phyloP scores from a whole-genome alignment of 1,284 basidiomycete genomes.

The Cryptococcus deneoformans region DNA sequence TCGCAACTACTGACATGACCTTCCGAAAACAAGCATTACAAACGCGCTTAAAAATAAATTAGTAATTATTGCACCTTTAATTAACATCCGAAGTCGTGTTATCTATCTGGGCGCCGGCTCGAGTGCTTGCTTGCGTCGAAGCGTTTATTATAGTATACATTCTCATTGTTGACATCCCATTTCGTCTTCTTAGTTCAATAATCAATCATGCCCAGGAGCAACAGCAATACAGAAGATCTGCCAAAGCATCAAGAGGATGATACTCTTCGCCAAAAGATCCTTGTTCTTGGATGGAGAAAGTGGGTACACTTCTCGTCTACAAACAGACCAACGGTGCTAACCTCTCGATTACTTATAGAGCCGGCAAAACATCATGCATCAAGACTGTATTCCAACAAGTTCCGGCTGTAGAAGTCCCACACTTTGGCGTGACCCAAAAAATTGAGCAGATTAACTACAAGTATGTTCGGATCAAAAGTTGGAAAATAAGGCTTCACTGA shows the following conservation, averaged over 20 bases:
- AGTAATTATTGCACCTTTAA: too few species aligned
- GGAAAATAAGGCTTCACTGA: neutral
- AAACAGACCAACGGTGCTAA: slow-evolving; percentile 1
- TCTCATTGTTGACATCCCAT: neutral
- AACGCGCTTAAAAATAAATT: too few species aligned
- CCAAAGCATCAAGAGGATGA: neutral
- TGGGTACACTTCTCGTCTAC: slow-evolving; percentile 36
- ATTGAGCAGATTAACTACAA: slow-evolving; percentile 73
- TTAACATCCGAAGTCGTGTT: too few species aligned
- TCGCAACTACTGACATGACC: too few species aligned
- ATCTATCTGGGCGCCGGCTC: too few species aligned
- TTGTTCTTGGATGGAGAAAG: slow-evolving; percentile 77
- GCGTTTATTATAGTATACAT: neutral
- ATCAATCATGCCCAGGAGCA: neutral
- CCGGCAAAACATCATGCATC: slow-evolving; percentile 90
- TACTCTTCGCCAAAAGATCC: slow-evolving; percentile 57
- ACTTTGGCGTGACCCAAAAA: slow-evolving; percentile 78
- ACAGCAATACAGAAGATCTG: neutral
- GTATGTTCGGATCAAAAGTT: slow-evolving; percentile 55
- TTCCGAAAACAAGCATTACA: too few species aligned
- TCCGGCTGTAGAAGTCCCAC: slow-evolving; percentile 83
- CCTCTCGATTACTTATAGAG: slow-evolving; percentile 53
- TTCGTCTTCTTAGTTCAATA: neutral
- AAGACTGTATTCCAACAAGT: slow-evolving; percentile 87
- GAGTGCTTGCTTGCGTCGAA: too few species aligned